Evolutionary conservation across 768 basidiomycete species (phyloP).

Genomic region (Amanita brunnescens): DNA sequence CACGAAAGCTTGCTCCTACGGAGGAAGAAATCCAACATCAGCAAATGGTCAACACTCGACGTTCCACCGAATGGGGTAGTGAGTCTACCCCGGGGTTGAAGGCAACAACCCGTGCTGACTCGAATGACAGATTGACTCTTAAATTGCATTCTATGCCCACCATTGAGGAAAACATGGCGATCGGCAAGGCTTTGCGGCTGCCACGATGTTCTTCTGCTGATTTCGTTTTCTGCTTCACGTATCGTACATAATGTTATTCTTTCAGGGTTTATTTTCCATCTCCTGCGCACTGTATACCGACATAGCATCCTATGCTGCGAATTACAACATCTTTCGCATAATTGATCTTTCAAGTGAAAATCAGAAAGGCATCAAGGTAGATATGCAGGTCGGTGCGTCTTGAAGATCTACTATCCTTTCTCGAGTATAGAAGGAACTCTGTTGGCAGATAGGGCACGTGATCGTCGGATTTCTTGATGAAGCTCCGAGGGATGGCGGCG

Average conservation of each 20-base stretch:
- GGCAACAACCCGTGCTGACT: background rate
- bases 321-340: background rate
- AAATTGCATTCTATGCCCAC: background rate
- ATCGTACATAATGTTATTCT: background rate
- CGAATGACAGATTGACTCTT: background rate
- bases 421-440: no score
- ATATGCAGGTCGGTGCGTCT: no score
- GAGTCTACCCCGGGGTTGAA: background rate
- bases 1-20: slow-evolving; percentile 32
- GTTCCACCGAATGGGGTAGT: slow-evolving; percentile 2
- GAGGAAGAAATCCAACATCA: slow-evolving; percentile 3
- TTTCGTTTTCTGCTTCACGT: background rate
- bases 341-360: no score
- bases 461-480: no score
- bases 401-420: no score
- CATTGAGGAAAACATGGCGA: background rate
- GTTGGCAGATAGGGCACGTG: no score
- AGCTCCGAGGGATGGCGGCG: no score
- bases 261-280: background rate
- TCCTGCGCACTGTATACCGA: background rate
- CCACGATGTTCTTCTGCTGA: no score
- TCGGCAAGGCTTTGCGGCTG: background rate
- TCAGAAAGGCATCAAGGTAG: no score
- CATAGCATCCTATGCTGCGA: no score
- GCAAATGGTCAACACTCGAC: background rate